A percentile compares a stretch with the other conserved stretches of the same genome.
Evolutionary conservation across 352 stramenopile genomes (phyloP).

Genomic region (Aphanomyces invadans): DNA sequence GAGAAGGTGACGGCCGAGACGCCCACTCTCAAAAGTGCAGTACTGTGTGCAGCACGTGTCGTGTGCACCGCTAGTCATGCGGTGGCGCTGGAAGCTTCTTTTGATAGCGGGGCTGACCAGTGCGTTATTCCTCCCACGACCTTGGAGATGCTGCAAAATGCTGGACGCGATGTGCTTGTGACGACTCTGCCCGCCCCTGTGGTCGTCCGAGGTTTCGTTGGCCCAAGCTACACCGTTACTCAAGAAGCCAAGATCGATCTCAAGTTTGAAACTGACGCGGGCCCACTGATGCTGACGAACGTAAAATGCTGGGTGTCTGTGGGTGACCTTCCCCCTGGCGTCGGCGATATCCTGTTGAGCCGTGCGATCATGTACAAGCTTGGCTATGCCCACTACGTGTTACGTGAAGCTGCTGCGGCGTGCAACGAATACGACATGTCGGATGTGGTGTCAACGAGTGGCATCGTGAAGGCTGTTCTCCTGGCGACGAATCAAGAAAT

Average conservation of each 20-base stretch:
- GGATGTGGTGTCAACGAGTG: too few species aligned
- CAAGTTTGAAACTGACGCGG: background rate
- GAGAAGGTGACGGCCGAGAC: background rate
- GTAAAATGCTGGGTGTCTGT: background rate
- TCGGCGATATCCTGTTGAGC: background rate
- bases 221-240: background rate
- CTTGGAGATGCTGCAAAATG: background rate
- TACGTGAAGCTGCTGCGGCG: too few species aligned
- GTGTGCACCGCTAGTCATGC: background rate
- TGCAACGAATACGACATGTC: too few species aligned
- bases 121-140: background rate
- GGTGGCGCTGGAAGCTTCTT: background rate
- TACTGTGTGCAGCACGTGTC: background rate
- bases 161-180: background rate
- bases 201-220: background rate
- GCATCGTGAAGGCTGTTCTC: too few species aligned
- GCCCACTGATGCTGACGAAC: background rate
- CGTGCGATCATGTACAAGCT: conserved; percentile 3
- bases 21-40: background rate
- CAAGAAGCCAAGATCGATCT: background rate
- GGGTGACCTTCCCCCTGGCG: background rate
- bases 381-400: too few species aligned
- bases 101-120: conserved; percentile 1
- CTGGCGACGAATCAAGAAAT: too few species aligned
- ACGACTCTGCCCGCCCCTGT: background rate